Conservation (phyloP, 805 yeast genomes). For the Sugiyamaella lignohabitans region DNA sequence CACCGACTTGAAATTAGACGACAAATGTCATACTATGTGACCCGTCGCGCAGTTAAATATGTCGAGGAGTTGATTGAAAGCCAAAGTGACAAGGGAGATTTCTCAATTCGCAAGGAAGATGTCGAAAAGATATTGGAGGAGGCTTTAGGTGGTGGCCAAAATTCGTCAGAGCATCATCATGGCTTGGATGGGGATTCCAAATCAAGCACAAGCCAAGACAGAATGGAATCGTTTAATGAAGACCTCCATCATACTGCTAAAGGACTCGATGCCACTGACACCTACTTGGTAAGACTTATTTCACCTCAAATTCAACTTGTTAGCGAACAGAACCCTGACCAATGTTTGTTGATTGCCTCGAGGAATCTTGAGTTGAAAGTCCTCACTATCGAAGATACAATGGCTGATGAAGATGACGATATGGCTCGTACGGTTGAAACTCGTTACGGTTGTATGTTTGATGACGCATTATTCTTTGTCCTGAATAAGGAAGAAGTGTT, state of each 20-base stretch:
- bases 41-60: slow-evolving; percentile 44
- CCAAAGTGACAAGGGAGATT: slow-evolving; percentile 22
- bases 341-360: slow-evolving; percentile 64
- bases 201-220: slow-evolving; percentile 8
- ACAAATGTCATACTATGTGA: slow-evolving; percentile 39
- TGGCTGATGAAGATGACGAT: slow-evolving; percentile 35
- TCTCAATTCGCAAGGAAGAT: slow-evolving; percentile 9
- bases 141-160: slow-evolving; percentile 1
- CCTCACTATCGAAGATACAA: slow-evolving; percentile 51
- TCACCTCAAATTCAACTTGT: slow-evolving; percentile 80
- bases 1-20: slow-evolving; percentile 42
- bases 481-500: slow-evolving; percentile 47
- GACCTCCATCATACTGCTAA: slow-evolving; percentile 39
- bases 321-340: slow-evolving; percentile 44
- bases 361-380: slow-evolving; percentile 65
- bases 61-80: slow-evolving; percentile 44
- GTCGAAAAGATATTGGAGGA: slow-evolving; percentile 8
- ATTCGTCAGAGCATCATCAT: background rate
- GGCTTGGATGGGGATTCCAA: background rate
- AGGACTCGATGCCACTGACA: slow-evolving; percentile 36
- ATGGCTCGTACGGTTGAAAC: slow-evolving; percentile 49
- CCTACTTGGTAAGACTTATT: slow-evolving; percentile 59
- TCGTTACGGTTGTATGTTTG: slow-evolving; percentile 61
- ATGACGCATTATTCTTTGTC: slow-evolving; percentile 67
- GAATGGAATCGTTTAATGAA: slow-evolving; percentile 40